phyloP scores from a whole-genome alignment of 345 rosid genomes.

The Eucalyptus cladocalyx region DNA sequence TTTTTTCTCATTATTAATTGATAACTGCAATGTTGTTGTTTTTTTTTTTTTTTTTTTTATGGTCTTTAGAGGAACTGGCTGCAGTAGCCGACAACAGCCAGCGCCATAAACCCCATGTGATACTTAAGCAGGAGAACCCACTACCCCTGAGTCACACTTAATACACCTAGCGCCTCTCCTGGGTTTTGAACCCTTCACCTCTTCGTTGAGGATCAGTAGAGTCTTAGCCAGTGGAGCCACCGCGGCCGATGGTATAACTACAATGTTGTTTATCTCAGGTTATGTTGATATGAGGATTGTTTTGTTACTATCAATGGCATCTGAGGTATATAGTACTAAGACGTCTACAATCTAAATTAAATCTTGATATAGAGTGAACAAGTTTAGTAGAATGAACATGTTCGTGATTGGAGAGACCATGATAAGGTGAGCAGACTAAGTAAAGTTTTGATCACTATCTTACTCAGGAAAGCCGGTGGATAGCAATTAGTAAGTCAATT shows the following conservation, averaged over 20 bases:
- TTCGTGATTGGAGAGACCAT: not conserved
- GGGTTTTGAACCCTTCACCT: too few species aligned
- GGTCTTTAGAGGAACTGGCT: too few species aligned
- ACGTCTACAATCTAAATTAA: not conserved
- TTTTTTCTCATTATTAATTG: not conserved
- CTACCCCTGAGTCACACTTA: too few species aligned
- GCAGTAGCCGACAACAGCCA: too few species aligned
- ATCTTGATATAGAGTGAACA: not conserved
- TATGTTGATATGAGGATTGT: not conserved
- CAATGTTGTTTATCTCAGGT: not conserved
- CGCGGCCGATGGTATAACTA: too few species aligned
- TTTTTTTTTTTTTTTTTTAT: too few species aligned
- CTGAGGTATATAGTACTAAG: not conserved
- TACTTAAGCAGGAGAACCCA: too few species aligned
- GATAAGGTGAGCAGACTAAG: not conserved
- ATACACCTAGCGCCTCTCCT: too few species aligned
- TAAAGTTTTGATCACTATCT: not conserved
- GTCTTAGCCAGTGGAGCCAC: too few species aligned
- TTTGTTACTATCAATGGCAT: not conserved
- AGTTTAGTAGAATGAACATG: not conserved
- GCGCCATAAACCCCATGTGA: too few species aligned
- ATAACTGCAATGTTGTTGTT: not conserved
- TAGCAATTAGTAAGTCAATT: not conserved
- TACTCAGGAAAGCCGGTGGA: not conserved
- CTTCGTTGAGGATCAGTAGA: too few species aligned